A percentile compares a stretch with the other conserved stretches of the same genome.
Conservation (phyloP, 345 rosid species). For the Citrus sinensis region DVS_A1.0 CM039167.1:14920501-14921000, state of each 20-base stretch:
- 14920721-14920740: not conserved
- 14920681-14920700: not conserved
- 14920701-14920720: not conserved
- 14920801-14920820: not conserved
- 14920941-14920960: not conserved
- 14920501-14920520: not conserved
- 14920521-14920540: not conserved
- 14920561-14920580: not conserved
- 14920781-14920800: not conserved
- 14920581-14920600: not conserved
- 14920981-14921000: not conserved
- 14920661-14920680: slow-evolving; percentile 6
- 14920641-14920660: slow-evolving; percentile 11
- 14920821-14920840: not conserved
- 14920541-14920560: not conserved
- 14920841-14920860: not conserved
- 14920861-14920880: not conserved
- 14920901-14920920: not conserved
- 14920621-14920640: not conserved
- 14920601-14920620: slow-evolving; percentile 7
- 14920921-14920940: not conserved
- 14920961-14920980: not conserved
- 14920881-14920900: not conserved
- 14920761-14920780: not conserved
- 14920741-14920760: not conserved